Evolutionary conservation across 768 basidiomycete genomes (phyloP).

Genomic region (Rhodotorula toruloides): DNA sequence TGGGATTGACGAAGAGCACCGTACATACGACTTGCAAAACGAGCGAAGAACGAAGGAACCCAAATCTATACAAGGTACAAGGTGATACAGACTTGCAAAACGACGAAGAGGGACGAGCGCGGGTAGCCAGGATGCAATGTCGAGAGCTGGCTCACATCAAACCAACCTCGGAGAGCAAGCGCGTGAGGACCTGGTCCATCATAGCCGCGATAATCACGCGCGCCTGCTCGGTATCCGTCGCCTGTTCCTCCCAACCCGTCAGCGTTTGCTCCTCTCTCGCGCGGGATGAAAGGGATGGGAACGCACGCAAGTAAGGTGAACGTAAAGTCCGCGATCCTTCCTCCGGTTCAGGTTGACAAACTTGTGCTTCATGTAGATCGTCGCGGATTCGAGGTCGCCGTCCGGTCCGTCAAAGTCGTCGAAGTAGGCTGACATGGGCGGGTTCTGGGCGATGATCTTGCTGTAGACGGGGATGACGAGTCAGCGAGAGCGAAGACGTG

Average conservation of each 20-base stretch:
- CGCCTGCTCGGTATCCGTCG: conserved; percentile 28
- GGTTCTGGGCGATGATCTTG: conserved; percentile 49
- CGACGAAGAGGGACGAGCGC: not conserved
- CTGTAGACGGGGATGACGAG: conserved; percentile 56
- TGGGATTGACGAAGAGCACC: no score
- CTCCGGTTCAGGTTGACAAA: conserved; percentile 89
- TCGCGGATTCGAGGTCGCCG: conserved; percentile 77
- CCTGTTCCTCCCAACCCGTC: conserved; percentile 26
- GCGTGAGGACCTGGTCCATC: conserved; percentile 14
- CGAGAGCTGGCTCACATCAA: not conserved
- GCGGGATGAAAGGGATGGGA: not conserved
- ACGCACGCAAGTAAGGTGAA: conserved; percentile 34
- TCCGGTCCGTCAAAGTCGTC: conserved; percentile 75
- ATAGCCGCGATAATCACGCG: conserved; percentile 30
- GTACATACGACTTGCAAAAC: no score
- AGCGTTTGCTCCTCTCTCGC: conserved; percentile 23
- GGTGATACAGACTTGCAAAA: no score
- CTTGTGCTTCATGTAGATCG: conserved; percentile 67
- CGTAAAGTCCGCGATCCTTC: conserved; percentile 52
- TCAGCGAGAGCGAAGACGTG: no score
- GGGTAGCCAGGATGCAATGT: not conserved
- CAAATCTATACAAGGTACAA: no score
- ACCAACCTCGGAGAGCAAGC: conserved; percentile 2
- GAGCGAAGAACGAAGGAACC: no score
- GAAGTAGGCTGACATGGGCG: conserved; percentile 78